Base-by-base conservation (phyloP, 805 yeast species). In the Scheffersomyces spartinae region DNA sequence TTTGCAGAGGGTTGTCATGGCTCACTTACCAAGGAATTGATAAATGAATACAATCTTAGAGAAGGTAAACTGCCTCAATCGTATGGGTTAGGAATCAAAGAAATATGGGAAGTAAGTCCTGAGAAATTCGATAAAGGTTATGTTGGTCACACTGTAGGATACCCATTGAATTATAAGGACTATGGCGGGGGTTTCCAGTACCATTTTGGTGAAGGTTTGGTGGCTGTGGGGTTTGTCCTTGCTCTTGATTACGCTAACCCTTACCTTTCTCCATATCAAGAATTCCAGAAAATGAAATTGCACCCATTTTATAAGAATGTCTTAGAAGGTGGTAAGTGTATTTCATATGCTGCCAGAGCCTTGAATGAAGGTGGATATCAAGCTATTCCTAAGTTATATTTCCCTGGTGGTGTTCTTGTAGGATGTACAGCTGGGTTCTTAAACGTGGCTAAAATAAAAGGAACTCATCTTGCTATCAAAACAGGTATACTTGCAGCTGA, bases 1-100 rank as follows among this genome's bases (percentile, higher is more conserved):
- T 64, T 91, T 17, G 95, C 95, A 4, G 98, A 91, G 55, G 98
- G 98, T n/a, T 91, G 98, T 47, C 97, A 86, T 52, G 98, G 98
- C 0, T 85, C 95, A 1, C 59, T 91, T 27, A 64, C 86, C 8
- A 88, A 91, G 47, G 70, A 79, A 45, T 76, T 72, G 0, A 77
- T 88, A 27, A 57, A 65, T 27, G 71, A 75, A 40, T 88, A 55
- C 52, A 62, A 74, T 21, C 56, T 91, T 32, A 70, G 96, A 30
- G 62, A 66, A 25, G 68, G 70, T 17, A 61, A 65, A 26, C 64
- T 70, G 26, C 75, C 75, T 11, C 98, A 91, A 57, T 85, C 97
- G 0, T 91, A 91, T 52, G 99, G 98, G 8, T 51, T 91, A 13
- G 99, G 99, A 19, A 68, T 91, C 31, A 91, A 91, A 49, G 99